Conservation (phyloP, 164 flowering plant species). For the Liquidambar formosana region DNA sequence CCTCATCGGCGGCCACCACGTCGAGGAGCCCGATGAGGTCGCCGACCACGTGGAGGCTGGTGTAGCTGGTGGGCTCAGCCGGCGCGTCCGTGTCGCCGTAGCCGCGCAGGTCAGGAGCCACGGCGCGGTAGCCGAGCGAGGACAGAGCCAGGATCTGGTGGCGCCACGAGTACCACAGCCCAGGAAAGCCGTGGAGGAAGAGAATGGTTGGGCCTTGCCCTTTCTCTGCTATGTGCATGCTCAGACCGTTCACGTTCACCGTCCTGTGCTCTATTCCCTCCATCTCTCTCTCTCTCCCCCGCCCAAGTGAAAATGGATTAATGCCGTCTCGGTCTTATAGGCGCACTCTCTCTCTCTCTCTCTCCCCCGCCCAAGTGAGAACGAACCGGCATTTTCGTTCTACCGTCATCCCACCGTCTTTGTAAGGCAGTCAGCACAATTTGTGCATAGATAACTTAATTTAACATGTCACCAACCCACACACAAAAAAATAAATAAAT, state of each 20-base stretch:
- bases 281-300: too few species aligned
- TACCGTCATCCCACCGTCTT: too few species aligned
- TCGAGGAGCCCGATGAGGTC: constrained; percentile 69
- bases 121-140: constrained; percentile 43
- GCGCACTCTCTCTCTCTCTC: too few species aligned
- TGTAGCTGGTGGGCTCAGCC: constrained; percentile 31
- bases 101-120: constrained; percentile 62
- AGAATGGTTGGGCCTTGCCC: constrained; percentile 57
- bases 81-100: constrained; percentile 68
- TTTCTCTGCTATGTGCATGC: constrained; percentile 59
- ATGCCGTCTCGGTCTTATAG: too few species aligned
- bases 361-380: too few species aligned
- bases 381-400: too few species aligned
- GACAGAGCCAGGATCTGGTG: constrained; percentile 59
- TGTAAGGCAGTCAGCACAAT: too few species aligned
- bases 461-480: too few species aligned
- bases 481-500: too few species aligned
- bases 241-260: constrained; percentile 49
- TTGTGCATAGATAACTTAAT: too few species aligned
- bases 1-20: constrained; percentile 34
- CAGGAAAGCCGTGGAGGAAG: constrained; percentile 67
- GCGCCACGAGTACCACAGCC: constrained; percentile 67
- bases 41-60: constrained; percentile 59
- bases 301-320: too few species aligned
- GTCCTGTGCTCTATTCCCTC: too few species aligned